These are phyloP conservation scores for Harrya chromipes DNA, from an alignment of 768 basidiomycete genomes.

Conservation along the genomic window DNA sequence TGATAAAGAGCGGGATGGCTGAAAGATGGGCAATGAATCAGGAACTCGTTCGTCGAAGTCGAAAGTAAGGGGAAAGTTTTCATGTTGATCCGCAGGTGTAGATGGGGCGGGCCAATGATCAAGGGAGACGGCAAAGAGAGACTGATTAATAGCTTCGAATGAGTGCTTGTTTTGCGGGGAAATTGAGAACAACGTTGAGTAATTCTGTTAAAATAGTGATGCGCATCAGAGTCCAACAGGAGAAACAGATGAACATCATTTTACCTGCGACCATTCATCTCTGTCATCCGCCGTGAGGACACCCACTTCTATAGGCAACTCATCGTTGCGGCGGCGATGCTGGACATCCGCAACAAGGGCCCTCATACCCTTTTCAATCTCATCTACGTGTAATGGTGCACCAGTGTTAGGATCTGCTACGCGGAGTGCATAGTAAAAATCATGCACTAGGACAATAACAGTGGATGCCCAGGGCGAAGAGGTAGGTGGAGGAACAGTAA, in stretches of 20 bases:
- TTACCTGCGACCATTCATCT: slow-evolving; percentile 77
- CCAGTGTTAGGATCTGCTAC: slow-evolving; percentile 42
- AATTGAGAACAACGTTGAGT: slow-evolving; percentile 61
- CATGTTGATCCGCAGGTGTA: slow-evolving; percentile 18
- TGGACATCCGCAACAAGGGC: slow-evolving; percentile 57
- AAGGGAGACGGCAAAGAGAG: slow-evolving; percentile 76
- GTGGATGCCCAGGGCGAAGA: slow-evolving; percentile 44
- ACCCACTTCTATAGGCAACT: slow-evolving; percentile 60
- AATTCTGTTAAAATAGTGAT: slow-evolving; percentile 45
- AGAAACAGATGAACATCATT: slow-evolving; percentile 12
- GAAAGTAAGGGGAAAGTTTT: slow-evolving; percentile 32
- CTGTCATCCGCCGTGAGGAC: slow-evolving; percentile 77
- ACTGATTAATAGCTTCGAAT: slow-evolving; percentile 64
- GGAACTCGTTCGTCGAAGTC: slow-evolving; percentile 22
- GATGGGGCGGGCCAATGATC: slow-evolving; percentile 60
- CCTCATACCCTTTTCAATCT: slow-evolving; percentile 46
- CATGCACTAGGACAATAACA: slow-evolving; percentile 67
- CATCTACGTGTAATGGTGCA: slow-evolving; percentile 32
- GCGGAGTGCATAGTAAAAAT: slow-evolving; percentile 77
- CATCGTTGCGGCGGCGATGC: slow-evolving; percentile 46
- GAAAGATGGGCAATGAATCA: not conserved
- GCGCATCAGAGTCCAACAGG: not conserved
- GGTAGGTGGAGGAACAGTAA: slow-evolving; percentile 43
- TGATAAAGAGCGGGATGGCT: slow-evolving; percentile 9
- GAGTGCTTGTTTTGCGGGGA: slow-evolving; percentile 61